Evolutionary conservation across 2,329 filamentous ascomycete genomes (phyloP), one percentile per base, ranked within the genome.

Genomic region (Pseudogymnoascus sp.): DNA sequence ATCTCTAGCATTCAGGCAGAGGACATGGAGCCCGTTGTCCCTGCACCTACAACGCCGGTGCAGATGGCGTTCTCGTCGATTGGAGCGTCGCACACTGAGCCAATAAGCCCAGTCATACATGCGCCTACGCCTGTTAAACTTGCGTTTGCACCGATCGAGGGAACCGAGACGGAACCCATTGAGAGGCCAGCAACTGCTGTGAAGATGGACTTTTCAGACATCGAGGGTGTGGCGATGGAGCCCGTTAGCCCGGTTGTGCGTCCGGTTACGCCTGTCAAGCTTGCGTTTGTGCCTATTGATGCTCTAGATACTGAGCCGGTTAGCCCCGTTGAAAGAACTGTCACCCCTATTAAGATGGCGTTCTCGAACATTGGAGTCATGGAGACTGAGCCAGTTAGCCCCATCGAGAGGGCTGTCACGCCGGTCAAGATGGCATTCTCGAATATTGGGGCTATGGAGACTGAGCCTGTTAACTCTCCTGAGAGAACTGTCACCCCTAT

Each of bases 331-430:
- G 59, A 29, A 6, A 31, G 19, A 19, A 5, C 7, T 35, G 26
- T 19, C 6, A 45, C 26, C 2, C 19, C 66, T 2, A 68, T 67
- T 0, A 72, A 73, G 7, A 65, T 80, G 19, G 73, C 69, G 0
- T 66, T 79, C 35, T 78, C 78, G 2, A 66, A 70, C 2, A 72
- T 80, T 41, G 64, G 71, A 3, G 77, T 77, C 2, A 74, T 79
- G 60, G 73, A 78, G 64, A 78, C 77, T 1, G 72, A 76, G 66
- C 73, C 2, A 65, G 69, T 66, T 43, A 69, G 16, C 29, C 59
- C 39, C 2, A 14, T 33, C 10, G 33, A 38, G 14, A 12, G 10
- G 37, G 14, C 19, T 39, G 62, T 62, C 10, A 68, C 68, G 41
- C 59, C 63, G 19, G 62, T 38, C 43, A 59, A 59, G 5, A 37